Percentiles rank a stretch among this genome's conserved stretches.
These are phyloP conservation scores for Antitrichia curtipendula DNA, from an alignment of 225 moss, liverwort and hornwort genomes.

Conservation along the genomic window DNA sequence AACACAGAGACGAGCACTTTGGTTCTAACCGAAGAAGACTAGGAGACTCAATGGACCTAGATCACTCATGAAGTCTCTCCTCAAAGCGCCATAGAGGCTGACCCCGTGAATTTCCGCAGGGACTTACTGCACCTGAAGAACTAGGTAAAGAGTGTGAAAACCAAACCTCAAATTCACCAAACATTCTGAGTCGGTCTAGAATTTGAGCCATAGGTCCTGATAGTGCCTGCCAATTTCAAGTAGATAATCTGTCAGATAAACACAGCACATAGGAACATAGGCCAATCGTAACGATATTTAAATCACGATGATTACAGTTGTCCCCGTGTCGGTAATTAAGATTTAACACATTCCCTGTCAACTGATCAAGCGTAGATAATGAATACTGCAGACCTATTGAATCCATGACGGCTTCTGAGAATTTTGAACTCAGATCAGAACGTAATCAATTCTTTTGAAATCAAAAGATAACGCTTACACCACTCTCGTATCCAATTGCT, in stretches of 20 bases:
- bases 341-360: not conserved
- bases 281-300: not conserved
- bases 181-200: slow-evolving; percentile 47
- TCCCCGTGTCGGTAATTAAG: not conserved
- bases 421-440: not conserved
- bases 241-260: not conserved
- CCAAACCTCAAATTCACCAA: slow-evolving; percentile 55
- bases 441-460: not conserved
- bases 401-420: not conserved
- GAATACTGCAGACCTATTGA: not conserved
- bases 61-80: not conserved
- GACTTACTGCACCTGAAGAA: not conserved
- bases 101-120: not conserved
- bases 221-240: slow-evolving; percentile 35
- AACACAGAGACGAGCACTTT: not conserved
- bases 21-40: not conserved
- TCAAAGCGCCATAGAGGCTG: not conserved
- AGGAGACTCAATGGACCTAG: not conserved
- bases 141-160: not conserved
- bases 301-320: not conserved
- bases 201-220: slow-evolving; percentile 61
- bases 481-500: not conserved
- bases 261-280: not conserved
- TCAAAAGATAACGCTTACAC: not conserved
- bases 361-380: not conserved